Conservation (phyloP, 2,329 filamentous ascomycete species). For the Trichoderma guizhouense region DNA sequence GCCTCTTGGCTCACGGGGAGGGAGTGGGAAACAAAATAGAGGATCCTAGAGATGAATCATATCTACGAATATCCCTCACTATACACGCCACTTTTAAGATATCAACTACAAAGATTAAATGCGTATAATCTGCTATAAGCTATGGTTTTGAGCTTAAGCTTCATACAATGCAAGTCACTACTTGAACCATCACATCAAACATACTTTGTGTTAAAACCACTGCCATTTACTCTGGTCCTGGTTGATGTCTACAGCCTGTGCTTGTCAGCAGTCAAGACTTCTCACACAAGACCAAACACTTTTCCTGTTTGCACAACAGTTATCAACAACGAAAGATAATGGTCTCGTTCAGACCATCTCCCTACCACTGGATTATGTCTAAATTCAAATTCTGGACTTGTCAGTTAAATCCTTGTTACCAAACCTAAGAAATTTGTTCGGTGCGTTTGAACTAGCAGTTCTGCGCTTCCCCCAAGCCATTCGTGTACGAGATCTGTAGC, state of each 20-base stretch:
- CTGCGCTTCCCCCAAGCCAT: slow-evolving; percentile 17
- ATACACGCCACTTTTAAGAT: background rate
- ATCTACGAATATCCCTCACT: background rate
- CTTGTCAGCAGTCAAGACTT: slow-evolving; percentile 19
- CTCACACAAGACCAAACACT: slow-evolving; percentile 12
- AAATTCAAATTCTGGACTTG: slow-evolving; percentile 16
- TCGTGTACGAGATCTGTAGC: slow-evolving; percentile 12
- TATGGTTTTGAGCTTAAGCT: background rate
- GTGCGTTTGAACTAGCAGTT: slow-evolving; percentile 5
- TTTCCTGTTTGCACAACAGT: slow-evolving; percentile 10
- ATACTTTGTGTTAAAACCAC: background rate
- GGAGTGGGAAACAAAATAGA: background rate
- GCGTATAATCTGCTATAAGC: background rate
- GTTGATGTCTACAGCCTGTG: slow-evolving; percentile 15
- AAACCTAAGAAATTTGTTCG: slow-evolving; percentile 13
- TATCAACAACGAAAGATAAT: slow-evolving; percentile 14
- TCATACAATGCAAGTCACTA: background rate
- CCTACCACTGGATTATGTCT: slow-evolving; percentile 17
- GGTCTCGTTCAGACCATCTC: slow-evolving; percentile 9
- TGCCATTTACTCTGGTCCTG: background rate
- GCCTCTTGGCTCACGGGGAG: slow-evolving; percentile 16
- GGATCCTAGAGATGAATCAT: background rate
- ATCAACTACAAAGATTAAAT: background rate
- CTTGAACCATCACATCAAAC: background rate
- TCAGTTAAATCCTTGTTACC: slow-evolving; percentile 16